These are phyloP conservation scores for Pelargonium fulgidum DNA, from an alignment of 441 rosid genomes.

Conservation along the genomic window DNA sequence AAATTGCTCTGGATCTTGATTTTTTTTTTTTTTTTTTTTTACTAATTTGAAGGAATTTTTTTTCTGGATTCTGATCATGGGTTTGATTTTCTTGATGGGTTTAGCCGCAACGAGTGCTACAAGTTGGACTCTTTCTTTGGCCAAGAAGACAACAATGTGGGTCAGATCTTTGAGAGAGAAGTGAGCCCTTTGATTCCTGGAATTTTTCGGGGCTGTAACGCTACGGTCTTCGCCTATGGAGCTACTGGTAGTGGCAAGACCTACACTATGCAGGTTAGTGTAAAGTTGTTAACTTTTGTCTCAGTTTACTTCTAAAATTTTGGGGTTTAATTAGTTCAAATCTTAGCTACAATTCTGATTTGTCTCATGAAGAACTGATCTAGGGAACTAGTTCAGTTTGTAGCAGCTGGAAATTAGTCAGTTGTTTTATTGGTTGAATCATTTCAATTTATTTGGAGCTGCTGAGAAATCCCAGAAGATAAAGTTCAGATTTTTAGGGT, in stretches of 20 bases:
- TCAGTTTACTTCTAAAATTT: not conserved
- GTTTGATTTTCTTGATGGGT: conserved; percentile 7
- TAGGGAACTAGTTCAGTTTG: too few relatives aligned
- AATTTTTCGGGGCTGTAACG: conserved; percentile 56
- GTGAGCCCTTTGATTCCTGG: conserved; percentile 59
- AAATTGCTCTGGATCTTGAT: not conserved
- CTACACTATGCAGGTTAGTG: conserved; percentile 80
- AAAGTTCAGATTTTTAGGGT: not conserved
- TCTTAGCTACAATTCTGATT: not conserved
- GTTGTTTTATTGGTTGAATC: too few relatives aligned
- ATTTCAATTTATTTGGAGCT: too few relatives aligned
- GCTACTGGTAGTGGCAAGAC: conserved; percentile 97
- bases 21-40: not conserved
- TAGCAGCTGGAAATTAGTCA: too few relatives aligned
- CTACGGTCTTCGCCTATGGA: conserved; percentile 85
- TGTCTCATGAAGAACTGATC: not conserved
- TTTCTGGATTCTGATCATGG: conserved; percentile 8
- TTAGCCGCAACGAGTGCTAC: conserved; percentile 70
- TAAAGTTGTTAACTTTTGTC: not conserved
- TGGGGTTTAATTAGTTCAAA: not conserved
- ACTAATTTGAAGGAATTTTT: not conserved
- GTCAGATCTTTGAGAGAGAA: conserved; percentile 59
- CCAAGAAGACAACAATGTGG: conserved; percentile 54
- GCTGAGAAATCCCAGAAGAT: not conserved
- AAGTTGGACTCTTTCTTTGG: conserved; percentile 73